phyloP scores from a whole-genome alignment of 176 grass and related monocot species.

The Oryza coarctata region DNA sequence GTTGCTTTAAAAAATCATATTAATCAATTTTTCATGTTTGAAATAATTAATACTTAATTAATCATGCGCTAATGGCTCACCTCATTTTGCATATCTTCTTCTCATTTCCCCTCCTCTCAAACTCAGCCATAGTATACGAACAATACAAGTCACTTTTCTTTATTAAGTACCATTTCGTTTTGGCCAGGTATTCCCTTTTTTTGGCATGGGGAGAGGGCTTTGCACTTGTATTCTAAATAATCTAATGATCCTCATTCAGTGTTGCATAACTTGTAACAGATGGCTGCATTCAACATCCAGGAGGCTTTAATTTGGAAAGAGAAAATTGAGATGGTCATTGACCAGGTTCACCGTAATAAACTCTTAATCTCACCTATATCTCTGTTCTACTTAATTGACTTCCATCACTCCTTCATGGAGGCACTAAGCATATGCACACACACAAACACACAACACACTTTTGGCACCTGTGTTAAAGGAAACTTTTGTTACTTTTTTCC shows the following conservation, averaged over 20 bases:
- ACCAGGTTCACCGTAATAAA: slow-evolving; percentile 61
- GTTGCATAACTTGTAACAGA: slow-evolving; percentile 45
- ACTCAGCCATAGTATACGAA: too few species aligned
- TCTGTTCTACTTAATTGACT: background rate
- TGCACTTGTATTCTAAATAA: background rate
- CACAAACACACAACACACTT: background rate
- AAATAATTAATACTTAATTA: too few species aligned
- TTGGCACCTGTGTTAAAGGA: background rate
- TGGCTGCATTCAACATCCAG: slow-evolving; percentile 98
- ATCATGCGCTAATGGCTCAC: too few species aligned
- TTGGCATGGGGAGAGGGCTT: background rate
- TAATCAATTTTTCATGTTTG: too few species aligned
- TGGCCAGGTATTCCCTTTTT: background rate
- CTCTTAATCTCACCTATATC: background rate
- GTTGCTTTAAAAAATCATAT: too few species aligned
- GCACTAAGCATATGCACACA: background rate
- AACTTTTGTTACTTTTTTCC: too few species aligned
- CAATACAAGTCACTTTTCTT: background rate
- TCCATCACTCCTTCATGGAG: background rate
- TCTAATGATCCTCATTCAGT: background rate
- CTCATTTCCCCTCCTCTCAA: too few species aligned
- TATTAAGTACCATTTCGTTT: background rate
- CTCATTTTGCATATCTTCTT: too few species aligned
- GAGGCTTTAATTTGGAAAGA: slow-evolving; percentile 96
- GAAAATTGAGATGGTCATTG: slow-evolving; percentile 95